phyloP scores from a whole-genome alignment of 1,284 basidiomycete genomes.

The Sanghuangporus baumii region DNA sequence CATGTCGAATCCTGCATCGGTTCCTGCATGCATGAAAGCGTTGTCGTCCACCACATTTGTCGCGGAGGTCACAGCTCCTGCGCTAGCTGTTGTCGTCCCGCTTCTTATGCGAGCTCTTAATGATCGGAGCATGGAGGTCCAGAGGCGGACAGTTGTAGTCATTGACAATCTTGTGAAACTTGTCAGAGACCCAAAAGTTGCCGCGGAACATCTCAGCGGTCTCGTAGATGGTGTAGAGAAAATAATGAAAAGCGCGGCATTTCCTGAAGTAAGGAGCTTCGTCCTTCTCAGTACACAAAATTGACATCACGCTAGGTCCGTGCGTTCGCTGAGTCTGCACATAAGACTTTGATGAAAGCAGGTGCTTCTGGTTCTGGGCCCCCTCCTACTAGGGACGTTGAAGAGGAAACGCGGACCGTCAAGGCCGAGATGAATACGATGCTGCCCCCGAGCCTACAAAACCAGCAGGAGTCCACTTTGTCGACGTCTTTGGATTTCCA shows the following conservation, averaged over 20 bases:
- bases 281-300: slow-evolving; percentile 15
- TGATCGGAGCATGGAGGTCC: slow-evolving; percentile 94
- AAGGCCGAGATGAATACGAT: slow-evolving; percentile 54
- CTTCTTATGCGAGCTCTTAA: slow-evolving; percentile 90
- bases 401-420: slow-evolving; percentile 52
- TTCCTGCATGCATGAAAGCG: slow-evolving; percentile 93
- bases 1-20: slow-evolving; percentile 87
- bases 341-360: slow-evolving; percentile 71
- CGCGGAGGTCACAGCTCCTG: slow-evolving; percentile 94
- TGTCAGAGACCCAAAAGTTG: slow-evolving; percentile 88
- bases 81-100: slow-evolving; percentile 93
- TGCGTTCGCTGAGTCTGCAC: slow-evolving; percentile 80
- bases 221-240: slow-evolving; percentile 91
- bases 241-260: slow-evolving; percentile 88
- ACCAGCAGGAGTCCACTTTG: slow-evolving; percentile 39
- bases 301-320: slow-evolving; percentile 53
- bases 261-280: slow-evolving; percentile 74
- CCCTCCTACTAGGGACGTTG: slow-evolving; percentile 60
- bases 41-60: slow-evolving; percentile 95
- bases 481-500: slow-evolving; percentile 62
- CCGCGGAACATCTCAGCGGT: slow-evolving; percentile 83
- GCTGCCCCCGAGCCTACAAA: slow-evolving; percentile 50
- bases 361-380: slow-evolving; percentile 73
- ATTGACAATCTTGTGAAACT: slow-evolving; percentile 98
- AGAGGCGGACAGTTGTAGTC: slow-evolving; percentile 85